A percentile compares a stretch with the other conserved stretches of the same genome.
These are phyloP conservation scores for Trichoderma gracile DNA, from an alignment of 2,329 filamentous ascomycete genomes.

Conservation along the genomic window DNA sequence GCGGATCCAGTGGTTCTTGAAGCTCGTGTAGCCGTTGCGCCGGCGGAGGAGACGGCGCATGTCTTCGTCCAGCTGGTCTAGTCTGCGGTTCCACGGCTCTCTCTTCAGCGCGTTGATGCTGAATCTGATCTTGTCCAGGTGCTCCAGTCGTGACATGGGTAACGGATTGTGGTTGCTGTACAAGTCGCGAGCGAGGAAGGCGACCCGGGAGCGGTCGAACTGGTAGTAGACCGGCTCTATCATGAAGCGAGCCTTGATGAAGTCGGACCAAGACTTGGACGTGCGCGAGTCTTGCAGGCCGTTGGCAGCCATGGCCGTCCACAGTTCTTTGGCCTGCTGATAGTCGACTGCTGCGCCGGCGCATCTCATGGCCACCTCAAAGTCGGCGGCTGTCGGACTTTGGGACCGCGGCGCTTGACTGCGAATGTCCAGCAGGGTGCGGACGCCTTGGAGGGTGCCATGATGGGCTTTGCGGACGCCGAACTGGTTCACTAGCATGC, in stretches of 20 bases:
- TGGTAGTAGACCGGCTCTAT: conserved; percentile 50
- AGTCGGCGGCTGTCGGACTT: conserved; percentile 44
- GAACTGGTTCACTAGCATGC: conserved; percentile 43
- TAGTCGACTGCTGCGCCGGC: conserved; percentile 49
- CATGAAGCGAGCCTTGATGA: conserved; percentile 50
- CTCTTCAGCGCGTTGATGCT: conserved; percentile 34
- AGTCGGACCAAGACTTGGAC: conserved; percentile 46
- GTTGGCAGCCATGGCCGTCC: conserved; percentile 36
- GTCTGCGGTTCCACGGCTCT: conserved; percentile 38
- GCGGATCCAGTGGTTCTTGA: conserved; percentile 35
- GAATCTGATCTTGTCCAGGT: conserved; percentile 37
- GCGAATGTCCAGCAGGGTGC: conserved; percentile 41
- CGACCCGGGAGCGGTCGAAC: conserved; percentile 45
- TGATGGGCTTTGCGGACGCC: conserved; percentile 49
- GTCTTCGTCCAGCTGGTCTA: conserved; percentile 31
- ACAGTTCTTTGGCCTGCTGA: conserved; percentile 39
- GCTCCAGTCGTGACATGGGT: conserved; percentile 29
- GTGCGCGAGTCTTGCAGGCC: conserved; percentile 37
- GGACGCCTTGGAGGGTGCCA: conserved; percentile 40
- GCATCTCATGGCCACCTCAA: conserved; percentile 47
- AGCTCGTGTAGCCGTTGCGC: conserved; percentile 34
- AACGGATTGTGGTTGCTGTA: conserved; percentile 32
- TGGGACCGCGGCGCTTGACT: conserved; percentile 28
- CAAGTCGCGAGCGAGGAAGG: conserved; percentile 44
- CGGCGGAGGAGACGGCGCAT: conserved; percentile 33